Evolutionary conservation across 2,329 filamentous ascomycete species (phyloP), one percentile per base, ranked within the genome.

Genomic region (Pezicula neosporulosa): DNA sequence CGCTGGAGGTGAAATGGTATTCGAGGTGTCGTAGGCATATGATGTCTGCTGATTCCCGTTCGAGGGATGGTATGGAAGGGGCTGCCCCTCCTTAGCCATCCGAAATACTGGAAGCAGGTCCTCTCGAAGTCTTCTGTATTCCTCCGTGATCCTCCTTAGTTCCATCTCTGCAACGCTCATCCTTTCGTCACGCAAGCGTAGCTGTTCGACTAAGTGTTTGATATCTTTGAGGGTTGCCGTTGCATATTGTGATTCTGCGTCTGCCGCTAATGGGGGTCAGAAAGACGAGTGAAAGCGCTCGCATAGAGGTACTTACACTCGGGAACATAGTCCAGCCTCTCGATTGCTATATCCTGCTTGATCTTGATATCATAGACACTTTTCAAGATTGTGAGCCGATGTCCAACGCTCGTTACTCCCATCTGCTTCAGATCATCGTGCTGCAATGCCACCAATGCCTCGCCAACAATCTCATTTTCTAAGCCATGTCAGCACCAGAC

Each of bases 311-410:
- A 76, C 88, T 63, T 85, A 96, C 92, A 94, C 47, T 94, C 77
- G 36, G 94, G 94, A 47, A 97, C 81, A 68, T 97, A 99, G 69
- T 97, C 90, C 63, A 97, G 93, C 55, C 87, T 86, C 66, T 97
- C 93, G 62, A 97, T 82, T 15, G 90, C 87, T 54, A 97, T 83
- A 63, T 96, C 91, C 66, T 97, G 92, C 58, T 90, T 90, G 68
- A 93, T 87, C 74, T 99, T 99, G 65, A 94, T 86, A 66, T 97
- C 92, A 72, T 97, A 97, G 49, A 97, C 91, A 63, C 86, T 92
- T 74, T 97, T 97, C 52, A 99, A 79, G 52, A 99, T 95, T 19
- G 91, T 96, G 63, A 99, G 77, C 54, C 94, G 86, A 73, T 99
- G 94, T 38, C 94, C 94, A 44, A 97, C 90, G 72, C 93, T 97